phyloP scores from a whole-genome alignment of 768 basidiomycete genomes.

The Pulveroboletus sp. region DNA sequence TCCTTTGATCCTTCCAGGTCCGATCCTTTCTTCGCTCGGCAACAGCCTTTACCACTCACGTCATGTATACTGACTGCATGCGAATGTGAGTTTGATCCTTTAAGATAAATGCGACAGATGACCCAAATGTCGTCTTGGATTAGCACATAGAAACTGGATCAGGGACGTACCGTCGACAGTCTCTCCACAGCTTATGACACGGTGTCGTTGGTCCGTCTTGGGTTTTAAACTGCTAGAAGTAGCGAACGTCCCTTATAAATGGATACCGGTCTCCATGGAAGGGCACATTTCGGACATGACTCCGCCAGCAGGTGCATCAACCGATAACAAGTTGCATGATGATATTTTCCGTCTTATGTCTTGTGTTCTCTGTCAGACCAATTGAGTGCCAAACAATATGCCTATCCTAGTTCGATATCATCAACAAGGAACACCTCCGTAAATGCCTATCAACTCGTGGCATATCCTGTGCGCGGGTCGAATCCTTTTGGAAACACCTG shows the following conservation, averaged over 20 bases:
- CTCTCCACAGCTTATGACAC: constrained; percentile 2
- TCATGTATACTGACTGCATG: constrained; percentile 4
- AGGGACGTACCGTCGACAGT: background rate
- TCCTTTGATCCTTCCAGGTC: constrained; percentile 5
- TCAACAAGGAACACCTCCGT: background rate
- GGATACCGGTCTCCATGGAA: background rate
- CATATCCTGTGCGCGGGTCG: constrained; percentile 22
- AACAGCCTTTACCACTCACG: background rate
- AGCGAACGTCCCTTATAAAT: background rate
- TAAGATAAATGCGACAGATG: background rate
- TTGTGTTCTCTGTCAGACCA: background rate
- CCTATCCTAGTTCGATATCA: background rate
- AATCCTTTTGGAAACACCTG: constrained; percentile 83
- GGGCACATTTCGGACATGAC: constrained; percentile 3
- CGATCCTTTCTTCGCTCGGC: background rate
- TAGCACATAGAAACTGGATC: constrained; percentile 1
- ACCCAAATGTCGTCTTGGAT: background rate
- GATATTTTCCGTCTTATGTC: constrained; percentile 1
- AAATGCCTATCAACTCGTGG: background rate
- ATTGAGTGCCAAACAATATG: background rate
- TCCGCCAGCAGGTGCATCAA: constrained; percentile 8
- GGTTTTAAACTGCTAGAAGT: background rate
- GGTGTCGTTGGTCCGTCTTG: constrained; percentile 24
- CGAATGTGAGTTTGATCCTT: constrained; percentile 3
- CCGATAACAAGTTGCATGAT: constrained; percentile 7